Percentiles rank a stretch among this genome's conserved stretches.
phyloP scores from a whole-genome alignment of 1,284 basidiomycete species.

The Ceraceosorus guamensis region DNA sequence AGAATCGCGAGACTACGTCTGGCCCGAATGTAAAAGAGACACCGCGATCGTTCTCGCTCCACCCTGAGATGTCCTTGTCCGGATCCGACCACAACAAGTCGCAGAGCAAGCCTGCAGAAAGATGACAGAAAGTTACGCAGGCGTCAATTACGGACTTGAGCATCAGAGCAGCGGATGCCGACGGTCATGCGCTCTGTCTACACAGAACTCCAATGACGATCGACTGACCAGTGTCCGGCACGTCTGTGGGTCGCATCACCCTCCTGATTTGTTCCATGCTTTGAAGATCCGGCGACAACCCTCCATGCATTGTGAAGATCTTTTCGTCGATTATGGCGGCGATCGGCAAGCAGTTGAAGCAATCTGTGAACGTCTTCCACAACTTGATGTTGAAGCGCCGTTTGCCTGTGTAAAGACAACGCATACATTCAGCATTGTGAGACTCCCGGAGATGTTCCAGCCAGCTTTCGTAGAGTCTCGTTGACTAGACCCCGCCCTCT shows the following conservation, averaged over 20 bases:
- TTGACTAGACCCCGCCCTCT: too few relatives aligned
- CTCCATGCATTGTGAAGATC: slow-evolving; percentile 82
- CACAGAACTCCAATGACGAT: background rate
- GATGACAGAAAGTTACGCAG: too few relatives aligned
- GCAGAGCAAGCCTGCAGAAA: slow-evolving; percentile 70
- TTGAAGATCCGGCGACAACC: slow-evolving; percentile 90
- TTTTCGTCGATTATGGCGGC: slow-evolving; percentile 95
- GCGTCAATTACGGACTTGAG: background rate
- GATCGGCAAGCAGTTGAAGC: slow-evolving; percentile 91
- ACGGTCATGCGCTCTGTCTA: too few relatives aligned
- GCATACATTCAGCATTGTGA: background rate
- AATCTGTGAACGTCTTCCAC: slow-evolving; percentile 98
- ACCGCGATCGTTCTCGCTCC: slow-evolving; percentile 98
- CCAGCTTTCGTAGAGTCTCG: too few relatives aligned
- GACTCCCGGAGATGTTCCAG: background rate
- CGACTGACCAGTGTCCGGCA: slow-evolving; percentile 84
- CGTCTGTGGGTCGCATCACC: slow-evolving; percentile 98
- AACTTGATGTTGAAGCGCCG: slow-evolving; percentile 98
- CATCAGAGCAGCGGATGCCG: background rate
- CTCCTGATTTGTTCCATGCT: slow-evolving; percentile 96
- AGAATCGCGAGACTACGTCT: slow-evolving; percentile 92
- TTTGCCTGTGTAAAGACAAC: slow-evolving; percentile 55
- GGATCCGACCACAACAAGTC: slow-evolving; percentile 98
- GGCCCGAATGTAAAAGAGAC: slow-evolving; percentile 98
- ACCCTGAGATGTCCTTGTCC: slow-evolving; percentile 97